phyloP scores from a whole-genome alignment of 2,329 filamentous ascomycete species.

The Aulographum hederae region DNA sequence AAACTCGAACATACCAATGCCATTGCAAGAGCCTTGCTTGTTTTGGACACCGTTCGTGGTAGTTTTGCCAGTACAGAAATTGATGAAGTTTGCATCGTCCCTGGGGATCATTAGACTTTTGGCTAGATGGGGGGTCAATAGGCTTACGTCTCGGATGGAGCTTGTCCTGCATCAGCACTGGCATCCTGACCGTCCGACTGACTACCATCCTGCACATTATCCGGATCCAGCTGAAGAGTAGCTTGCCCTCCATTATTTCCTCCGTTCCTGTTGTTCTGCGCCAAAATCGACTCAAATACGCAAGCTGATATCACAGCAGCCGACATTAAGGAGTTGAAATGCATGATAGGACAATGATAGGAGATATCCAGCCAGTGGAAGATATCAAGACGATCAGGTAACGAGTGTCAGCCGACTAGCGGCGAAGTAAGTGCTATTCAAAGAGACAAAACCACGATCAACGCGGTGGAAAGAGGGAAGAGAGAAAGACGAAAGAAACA shows the following conservation, averaged over 20 bases:
- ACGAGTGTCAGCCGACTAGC: too few species aligned
- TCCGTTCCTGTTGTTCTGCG: conserved; percentile 15
- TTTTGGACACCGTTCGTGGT: conserved; percentile 36
- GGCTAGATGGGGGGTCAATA: background rate
- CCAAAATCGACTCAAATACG: too few species aligned
- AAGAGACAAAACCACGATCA: too few species aligned
- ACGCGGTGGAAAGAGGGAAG: too few species aligned
- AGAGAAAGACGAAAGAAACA: too few species aligned
- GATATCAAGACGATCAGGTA: too few species aligned
- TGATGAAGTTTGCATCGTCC: conserved; percentile 38
- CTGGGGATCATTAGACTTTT: conserved; percentile 11
- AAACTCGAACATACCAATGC: conserved; percentile 24
- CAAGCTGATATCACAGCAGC: too few species aligned
- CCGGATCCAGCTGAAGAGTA: background rate
- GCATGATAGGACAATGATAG: too few species aligned
- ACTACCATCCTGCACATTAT: background rate
- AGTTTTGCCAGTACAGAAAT: conserved; percentile 36
- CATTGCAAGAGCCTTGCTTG: conserved; percentile 34
- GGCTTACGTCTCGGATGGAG: background rate
- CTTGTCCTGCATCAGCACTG: background rate
- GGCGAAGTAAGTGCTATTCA: too few species aligned
- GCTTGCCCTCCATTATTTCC: background rate
- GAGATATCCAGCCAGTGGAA: too few species aligned
- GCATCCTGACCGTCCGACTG: background rate
- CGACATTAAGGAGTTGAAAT: too few species aligned